These are phyloP conservation scores for Vigna trinervia DNA, from an alignment of 306 rosid species.

Conservation along the genomic window DNA sequence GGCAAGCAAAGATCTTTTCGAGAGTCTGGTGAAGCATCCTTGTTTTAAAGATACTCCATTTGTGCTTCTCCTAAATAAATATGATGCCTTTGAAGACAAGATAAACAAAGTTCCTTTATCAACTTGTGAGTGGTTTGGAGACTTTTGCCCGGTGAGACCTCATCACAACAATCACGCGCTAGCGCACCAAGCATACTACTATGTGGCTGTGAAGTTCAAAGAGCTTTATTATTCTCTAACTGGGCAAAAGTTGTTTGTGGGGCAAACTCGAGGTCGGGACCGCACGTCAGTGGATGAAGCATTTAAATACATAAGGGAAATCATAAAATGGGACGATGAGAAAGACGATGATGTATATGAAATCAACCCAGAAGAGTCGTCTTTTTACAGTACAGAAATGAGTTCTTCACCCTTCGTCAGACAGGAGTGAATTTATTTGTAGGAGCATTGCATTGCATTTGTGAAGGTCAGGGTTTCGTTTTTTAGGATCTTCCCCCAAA, in stretches of 20 bases:
- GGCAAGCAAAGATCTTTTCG: conserved; percentile 77
- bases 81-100: conserved; percentile 82
- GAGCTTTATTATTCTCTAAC: conserved; percentile 71
- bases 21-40: conserved; percentile 78
- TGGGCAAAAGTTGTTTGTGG: conserved; percentile 72
- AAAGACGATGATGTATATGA: conserved; percentile 68
- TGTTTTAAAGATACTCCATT: conserved; percentile 77
- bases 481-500: conserved; percentile 43
- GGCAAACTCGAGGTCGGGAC: conserved; percentile 73
- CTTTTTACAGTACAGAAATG: conserved; percentile 77
- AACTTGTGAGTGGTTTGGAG: conserved; percentile 82
- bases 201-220: conserved; percentile 82
- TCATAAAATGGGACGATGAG: conserved; percentile 86
- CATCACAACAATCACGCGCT: conserved; percentile 66
- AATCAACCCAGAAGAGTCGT: conserved; percentile 67
- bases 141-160: conserved; percentile 78
- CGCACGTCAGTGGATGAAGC: conserved; percentile 74
- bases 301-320: conserved; percentile 79
- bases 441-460: conserved; percentile 47
- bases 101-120: conserved; percentile 70
- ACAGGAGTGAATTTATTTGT: conserved; percentile 57
- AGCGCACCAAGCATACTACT: conserved; percentile 84
- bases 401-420: conserved; percentile 67
- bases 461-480: conserved; percentile 33
- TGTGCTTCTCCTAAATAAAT: conserved; percentile 78